Percentiles rank a stretch among this genome's conserved stretches.
Conservation (phyloP, 331 rosid species). For the Cucumis variabilis region DNA sequence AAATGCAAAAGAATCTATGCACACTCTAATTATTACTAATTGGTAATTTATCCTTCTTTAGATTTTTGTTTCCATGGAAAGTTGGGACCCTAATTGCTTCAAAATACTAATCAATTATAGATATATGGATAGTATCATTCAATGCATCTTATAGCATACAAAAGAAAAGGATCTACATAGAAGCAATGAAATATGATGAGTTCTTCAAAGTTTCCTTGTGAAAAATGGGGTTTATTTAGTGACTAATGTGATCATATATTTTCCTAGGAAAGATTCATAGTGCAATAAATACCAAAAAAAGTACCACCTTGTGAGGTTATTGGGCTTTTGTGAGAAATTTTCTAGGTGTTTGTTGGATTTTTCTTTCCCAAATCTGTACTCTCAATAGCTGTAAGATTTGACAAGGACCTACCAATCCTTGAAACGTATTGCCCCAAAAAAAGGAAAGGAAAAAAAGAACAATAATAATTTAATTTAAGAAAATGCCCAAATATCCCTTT, state of each 20-base stretch:
- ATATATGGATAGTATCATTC: neutral
- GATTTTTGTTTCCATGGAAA: slow-evolving; percentile 1
- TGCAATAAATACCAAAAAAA: slow-evolving; percentile 10
- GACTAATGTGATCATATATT: neutral
- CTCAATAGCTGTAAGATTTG: slow-evolving; percentile 60
- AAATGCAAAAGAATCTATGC: too few relatives aligned
- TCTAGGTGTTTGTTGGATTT: slow-evolving; percentile 56
- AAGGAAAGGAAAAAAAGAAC: neutral
- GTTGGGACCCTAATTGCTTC: neutral
- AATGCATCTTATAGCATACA: slow-evolving; percentile 15
- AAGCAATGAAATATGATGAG: slow-evolving; percentile 1
- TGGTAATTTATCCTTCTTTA: too few relatives aligned
- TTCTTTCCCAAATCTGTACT: slow-evolving; percentile 61
- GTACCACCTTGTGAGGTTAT: slow-evolving; percentile 37
- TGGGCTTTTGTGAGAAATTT: slow-evolving; percentile 42
- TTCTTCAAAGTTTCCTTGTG: slow-evolving; percentile 22
- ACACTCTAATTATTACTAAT: too few relatives aligned
- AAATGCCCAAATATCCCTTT: neutral
- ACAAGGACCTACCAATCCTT: slow-evolving; percentile 61
- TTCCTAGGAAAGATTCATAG: neutral
- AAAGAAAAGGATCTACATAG: too few relatives aligned
- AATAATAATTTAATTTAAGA: neutral
- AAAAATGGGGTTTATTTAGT: neutral
- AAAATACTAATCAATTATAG: neutral
- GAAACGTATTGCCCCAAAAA: slow-evolving; percentile 36